These are phyloP conservation scores for Cytospora mali DNA, from an alignment of 2,329 filamentous ascomycete species.

Conservation along the genomic window DNA sequence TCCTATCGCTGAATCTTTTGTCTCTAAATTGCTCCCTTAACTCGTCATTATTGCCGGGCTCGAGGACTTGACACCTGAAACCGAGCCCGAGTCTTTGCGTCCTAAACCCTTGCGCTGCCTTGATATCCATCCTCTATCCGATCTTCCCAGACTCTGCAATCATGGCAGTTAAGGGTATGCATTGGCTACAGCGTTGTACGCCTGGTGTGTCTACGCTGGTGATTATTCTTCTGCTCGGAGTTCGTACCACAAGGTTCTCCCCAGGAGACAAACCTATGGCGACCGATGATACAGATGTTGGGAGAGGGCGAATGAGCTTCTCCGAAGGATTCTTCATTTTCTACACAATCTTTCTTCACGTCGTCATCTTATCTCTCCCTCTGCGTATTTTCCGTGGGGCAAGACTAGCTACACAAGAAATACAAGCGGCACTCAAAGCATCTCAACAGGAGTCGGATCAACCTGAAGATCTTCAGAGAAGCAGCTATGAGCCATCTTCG, in stretches of 20 bases:
- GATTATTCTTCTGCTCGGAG: background rate
- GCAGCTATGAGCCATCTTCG: background rate
- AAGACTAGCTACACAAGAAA: conserved; percentile 11
- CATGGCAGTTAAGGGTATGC: background rate
- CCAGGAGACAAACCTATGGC: background rate
- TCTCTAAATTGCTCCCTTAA: too few relatives aligned
- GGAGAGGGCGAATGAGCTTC: background rate
- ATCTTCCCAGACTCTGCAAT: background rate
- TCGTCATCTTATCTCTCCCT: background rate
- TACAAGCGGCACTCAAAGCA: background rate
- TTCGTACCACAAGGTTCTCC: too few relatives aligned
- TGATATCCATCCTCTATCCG: background rate
- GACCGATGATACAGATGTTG: background rate
- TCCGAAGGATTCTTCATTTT: conserved; percentile 11
- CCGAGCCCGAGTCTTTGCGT: too few relatives aligned
- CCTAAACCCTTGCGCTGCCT: background rate
- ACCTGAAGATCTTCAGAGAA: background rate
- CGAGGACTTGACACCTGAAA: too few relatives aligned
- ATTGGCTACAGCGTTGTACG: conserved; percentile 11
- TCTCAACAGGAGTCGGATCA: background rate
- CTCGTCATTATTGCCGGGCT: too few relatives aligned
- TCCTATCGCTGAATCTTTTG: too few relatives aligned
- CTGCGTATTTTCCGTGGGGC: conserved; percentile 10
- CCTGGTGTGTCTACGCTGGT: conserved; percentile 8
- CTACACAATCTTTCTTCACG: conserved; percentile 8